These are phyloP conservation scores for Clitopilus hobsonii DNA, from an alignment of 768 basidiomycete species.

Conservation along the genomic window DNA sequence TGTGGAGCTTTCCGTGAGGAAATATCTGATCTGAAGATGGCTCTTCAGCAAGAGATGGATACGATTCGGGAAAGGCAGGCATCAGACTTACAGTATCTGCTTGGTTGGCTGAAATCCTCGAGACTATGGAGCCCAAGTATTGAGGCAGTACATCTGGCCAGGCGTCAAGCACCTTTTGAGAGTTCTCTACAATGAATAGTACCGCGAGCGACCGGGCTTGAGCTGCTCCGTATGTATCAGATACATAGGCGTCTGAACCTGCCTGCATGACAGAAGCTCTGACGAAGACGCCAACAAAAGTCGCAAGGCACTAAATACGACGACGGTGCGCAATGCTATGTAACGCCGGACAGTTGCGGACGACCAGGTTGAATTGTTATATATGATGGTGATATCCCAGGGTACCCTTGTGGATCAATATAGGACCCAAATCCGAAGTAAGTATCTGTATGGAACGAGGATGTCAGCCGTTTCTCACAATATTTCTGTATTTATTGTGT, in stretches of 20 bases:
- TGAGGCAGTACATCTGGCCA: constrained; percentile 49
- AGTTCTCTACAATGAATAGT: constrained; percentile 56
- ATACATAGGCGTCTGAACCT: constrained; percentile 5
- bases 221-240: constrained; percentile 17
- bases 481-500: not conserved
- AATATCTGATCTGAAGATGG: constrained; percentile 32
- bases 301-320: not conserved
- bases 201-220: constrained; percentile 29
- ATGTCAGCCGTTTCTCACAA: not conserved
- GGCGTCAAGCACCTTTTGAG: constrained; percentile 33
- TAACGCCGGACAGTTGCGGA: not conserved
- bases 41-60: constrained; percentile 4
- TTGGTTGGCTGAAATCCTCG: constrained; percentile 35
- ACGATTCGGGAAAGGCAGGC: not conserved
- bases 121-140: constrained; percentile 38
- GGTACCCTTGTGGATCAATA: constrained; percentile 31
- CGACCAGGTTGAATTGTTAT: not conserved
- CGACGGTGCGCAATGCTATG: not conserved
- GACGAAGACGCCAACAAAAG: constrained; percentile 4
- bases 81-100: constrained; percentile 32
- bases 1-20: constrained; percentile 43
- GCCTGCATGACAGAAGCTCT: constrained; percentile 1
- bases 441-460: constrained; percentile 26
- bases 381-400: constrained; percentile 10
- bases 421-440: constrained; percentile 35